These are phyloP conservation scores for Oxyria digyna DNA, from an alignment of 148 eudicot genomes.

Conservation along the genomic window DNA sequence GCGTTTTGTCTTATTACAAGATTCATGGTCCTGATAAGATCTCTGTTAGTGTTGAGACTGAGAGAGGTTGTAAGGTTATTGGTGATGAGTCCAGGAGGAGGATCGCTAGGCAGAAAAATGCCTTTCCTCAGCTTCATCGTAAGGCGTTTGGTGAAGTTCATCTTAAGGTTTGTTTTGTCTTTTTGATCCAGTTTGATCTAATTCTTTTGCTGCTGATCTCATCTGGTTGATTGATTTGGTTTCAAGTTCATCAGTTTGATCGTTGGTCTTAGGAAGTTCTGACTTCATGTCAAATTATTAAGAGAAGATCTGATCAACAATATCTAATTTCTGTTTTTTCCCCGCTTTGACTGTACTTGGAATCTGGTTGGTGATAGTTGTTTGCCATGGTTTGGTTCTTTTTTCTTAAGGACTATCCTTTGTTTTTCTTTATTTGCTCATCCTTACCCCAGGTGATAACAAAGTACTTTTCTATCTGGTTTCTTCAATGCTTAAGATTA, in stretches of 20 bases:
- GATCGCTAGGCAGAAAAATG: constrained; percentile 10
- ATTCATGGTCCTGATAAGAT: constrained; percentile 46
- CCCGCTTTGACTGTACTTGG: background rate
- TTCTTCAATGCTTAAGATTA: background rate
- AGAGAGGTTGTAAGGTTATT: constrained; percentile 28
- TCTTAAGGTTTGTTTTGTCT: constrained; percentile 30
- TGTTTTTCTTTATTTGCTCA: no score
- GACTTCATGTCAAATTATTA: background rate
- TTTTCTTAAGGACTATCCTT: no score
- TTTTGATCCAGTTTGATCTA: background rate
- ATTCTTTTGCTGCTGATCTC: background rate
- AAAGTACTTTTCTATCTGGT: background rate
- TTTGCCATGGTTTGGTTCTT: background rate
- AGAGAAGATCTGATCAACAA: background rate
- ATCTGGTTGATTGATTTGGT: constrained; percentile 2
- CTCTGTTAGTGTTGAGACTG: constrained; percentile 24
- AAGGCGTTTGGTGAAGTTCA: constrained; percentile 54
- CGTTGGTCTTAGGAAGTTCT: background rate
- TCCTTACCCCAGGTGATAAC: background rate
- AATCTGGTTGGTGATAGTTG: background rate
- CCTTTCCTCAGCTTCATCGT: constrained; percentile 7
- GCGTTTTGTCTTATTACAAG: constrained; percentile 49
- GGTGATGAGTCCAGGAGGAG: constrained; percentile 36
- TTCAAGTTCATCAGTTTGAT: background rate
- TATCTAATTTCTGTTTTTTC: background rate